phyloP scores from a whole-genome alignment of 2,329 filamentous ascomycete species.

The Didymellaceae sp. region DNA sequence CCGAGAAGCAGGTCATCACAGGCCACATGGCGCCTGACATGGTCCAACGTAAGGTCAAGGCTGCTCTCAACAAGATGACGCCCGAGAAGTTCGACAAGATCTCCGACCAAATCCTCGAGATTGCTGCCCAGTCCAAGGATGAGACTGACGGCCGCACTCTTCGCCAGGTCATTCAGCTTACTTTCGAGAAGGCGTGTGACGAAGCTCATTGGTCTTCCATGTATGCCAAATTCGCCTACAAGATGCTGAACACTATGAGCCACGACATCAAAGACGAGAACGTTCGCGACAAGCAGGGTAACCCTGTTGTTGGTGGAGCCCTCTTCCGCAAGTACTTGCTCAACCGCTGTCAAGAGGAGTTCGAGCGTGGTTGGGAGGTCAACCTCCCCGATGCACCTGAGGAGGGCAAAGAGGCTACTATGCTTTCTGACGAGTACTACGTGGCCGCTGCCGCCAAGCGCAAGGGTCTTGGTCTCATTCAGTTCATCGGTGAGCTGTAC shows the following conservation, averaged over 20 bases:
- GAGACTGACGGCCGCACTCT: slow-evolving; percentile 93
- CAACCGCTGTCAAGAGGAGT: slow-evolving; percentile 98
- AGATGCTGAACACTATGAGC: slow-evolving; percentile 86
- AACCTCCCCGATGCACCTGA: slow-evolving; percentile 82
- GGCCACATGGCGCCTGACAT: slow-evolving; percentile 80
- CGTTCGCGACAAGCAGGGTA: slow-evolving; percentile 87
- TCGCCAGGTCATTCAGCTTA: slow-evolving; percentile 97
- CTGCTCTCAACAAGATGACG: slow-evolving; percentile 99
- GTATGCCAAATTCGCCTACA: slow-evolving; percentile 98
- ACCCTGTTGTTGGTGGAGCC: slow-evolving; percentile 88
- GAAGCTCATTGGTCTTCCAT: slow-evolving; percentile 98
- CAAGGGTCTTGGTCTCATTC: slow-evolving; percentile 94
- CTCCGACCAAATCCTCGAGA: slow-evolving; percentile 87
- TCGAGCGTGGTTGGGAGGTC: slow-evolving; percentile 95
- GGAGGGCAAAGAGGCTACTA: slow-evolving; percentile 77
- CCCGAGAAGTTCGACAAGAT: slow-evolving; percentile 99
- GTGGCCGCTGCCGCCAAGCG: slow-evolving; percentile 91
- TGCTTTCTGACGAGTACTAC: slow-evolving; percentile 98
- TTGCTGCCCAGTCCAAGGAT: slow-evolving; percentile 93
- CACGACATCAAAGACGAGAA: slow-evolving; percentile 93
- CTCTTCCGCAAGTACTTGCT: slow-evolving; percentile 98
- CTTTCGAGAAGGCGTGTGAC: slow-evolving; percentile 98
- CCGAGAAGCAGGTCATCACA: slow-evolving; percentile 38
- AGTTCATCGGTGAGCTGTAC: slow-evolving; percentile 99
- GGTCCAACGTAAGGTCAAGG: slow-evolving; percentile 99